Evolutionary conservation across 2,329 filamentous ascomycete species (phyloP), one percentile per base, ranked within the genome.

Genomic region (Aspergillus ibericus): DNA sequence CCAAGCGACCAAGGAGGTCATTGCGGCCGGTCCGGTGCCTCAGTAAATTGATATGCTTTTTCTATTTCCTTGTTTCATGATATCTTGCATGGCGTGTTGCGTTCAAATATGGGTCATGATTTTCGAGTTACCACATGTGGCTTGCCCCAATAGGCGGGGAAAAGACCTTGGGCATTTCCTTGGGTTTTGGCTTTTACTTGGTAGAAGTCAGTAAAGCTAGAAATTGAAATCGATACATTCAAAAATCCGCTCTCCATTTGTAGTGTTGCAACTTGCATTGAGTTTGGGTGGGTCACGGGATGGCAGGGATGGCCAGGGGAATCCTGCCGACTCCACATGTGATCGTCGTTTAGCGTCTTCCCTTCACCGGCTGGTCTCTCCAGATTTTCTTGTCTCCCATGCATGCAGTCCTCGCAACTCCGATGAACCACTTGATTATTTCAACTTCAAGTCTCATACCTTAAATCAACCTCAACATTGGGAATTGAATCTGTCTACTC

Each of bases 1-100:
- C 68, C 87, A 96, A 78, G 92, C 92, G 25, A 93, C 91, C 32
- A 82, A 85, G 68, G 90, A 93, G 36, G 90, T 93, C 50, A 86
- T 91, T 78, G 87, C 74, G 56, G 78, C 78, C 54, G 78, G 76
- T 42, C 78, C 78, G 48, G 66, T 73, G 47, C 68, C 72, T 42
- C 47, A 62, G 56, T 60, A 68, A 55, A 59, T 48, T 57, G 52
- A 49, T 64, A 55, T n/a, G 56, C 40, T 55, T 22, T 29, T 61
- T 59, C 61, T 62, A 59, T n/a, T 20, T 55, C 18, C 12, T 29
- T 56, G 35, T 59, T 55, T 56, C 29, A 32, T 54, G 34, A 56
- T 51, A 61, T 57, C 50, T 59, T 63, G 61, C 61, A 63, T 63
- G 61, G 61, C 61, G 61, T 63, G 61, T 49, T 62, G 56, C 49